Conservation (phyloP, 2,329 filamentous ascomycete species). For the Hypocreales sp. region DNA sequence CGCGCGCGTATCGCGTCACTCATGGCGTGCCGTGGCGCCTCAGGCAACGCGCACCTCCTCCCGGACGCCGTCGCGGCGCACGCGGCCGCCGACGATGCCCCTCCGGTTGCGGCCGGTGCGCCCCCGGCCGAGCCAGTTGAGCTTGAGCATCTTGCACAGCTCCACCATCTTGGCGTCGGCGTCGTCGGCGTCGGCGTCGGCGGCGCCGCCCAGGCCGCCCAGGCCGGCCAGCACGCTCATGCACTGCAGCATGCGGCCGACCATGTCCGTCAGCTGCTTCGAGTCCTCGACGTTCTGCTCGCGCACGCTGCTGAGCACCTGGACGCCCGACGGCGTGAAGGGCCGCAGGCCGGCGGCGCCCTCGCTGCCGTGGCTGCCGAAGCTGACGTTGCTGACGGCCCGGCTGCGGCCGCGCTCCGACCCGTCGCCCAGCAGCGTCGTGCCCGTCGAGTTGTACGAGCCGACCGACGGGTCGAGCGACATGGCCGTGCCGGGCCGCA, state of each 20-base stretch:
- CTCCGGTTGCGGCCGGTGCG: constrained; percentile 77
- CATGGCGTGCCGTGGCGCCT: no score
- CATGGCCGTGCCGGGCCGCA: constrained; percentile 57
- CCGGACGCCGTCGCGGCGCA: constrained; percentile 27
- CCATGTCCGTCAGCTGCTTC: constrained; percentile 80
- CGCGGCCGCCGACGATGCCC: constrained; percentile 66
- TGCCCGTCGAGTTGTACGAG: constrained; percentile 66
- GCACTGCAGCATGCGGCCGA: constrained; percentile 91
- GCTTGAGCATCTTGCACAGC: constrained; percentile 73
- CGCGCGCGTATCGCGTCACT: no score
- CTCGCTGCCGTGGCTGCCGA: constrained; percentile 35
- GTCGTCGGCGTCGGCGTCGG: constrained; percentile 57
- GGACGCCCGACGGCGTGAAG: constrained; percentile 29
- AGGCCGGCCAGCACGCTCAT: constrained; percentile 78
- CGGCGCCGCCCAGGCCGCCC: constrained; percentile 37
- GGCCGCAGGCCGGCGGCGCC: constrained; percentile 26
- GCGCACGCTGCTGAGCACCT: constrained; percentile 26
- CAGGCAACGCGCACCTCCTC: constrained; percentile 26
- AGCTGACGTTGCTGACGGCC: constrained; percentile 73
- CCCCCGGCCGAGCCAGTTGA: constrained; percentile 91
- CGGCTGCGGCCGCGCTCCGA: constrained; percentile 49
- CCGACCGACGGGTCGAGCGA: constrained; percentile 59
- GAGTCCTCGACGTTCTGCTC: constrained; percentile 51
- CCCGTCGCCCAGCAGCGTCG: constrained; percentile 60
- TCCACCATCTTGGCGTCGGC: constrained; percentile 67